Evolutionary conservation across 1,139 yeast species (phyloP).

Genomic region (Protomyces arabidopsidicola): DNA sequence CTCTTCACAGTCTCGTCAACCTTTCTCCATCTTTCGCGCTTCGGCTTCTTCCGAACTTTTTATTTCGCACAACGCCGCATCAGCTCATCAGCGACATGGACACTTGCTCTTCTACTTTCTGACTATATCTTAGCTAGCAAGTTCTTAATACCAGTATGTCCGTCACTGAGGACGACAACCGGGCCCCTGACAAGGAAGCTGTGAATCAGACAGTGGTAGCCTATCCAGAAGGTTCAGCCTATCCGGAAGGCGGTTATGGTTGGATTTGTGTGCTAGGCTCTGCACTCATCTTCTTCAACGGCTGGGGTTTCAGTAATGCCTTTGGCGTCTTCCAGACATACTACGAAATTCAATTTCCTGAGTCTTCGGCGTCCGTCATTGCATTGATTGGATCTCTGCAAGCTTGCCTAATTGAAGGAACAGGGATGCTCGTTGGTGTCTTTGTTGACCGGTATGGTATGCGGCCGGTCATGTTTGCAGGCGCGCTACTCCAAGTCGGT

Average conservation of each 20-base stretch:
- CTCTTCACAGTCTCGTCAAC: neutral
- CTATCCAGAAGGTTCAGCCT: neutral
- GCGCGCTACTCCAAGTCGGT: slow-evolving; percentile 48
- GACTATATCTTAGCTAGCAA: too few species aligned
- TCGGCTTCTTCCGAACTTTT: slow-evolving; percentile 1
- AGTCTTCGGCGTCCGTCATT: slow-evolving; percentile 46
- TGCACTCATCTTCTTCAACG: slow-evolving; percentile 23
- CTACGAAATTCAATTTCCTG: slow-evolving; percentile 48
- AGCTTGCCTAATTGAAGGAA: slow-evolving; percentile 52
- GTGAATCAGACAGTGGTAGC: too few species aligned
- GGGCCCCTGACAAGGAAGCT: too few species aligned
- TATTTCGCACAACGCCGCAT: neutral
- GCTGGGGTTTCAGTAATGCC: slow-evolving; percentile 29
- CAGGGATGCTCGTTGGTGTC: slow-evolving; percentile 58
- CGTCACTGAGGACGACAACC: too few species aligned
- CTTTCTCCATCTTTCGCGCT: neutral
- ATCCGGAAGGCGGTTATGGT: slow-evolving; percentile 24
- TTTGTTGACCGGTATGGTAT: slow-evolving; percentile 49
- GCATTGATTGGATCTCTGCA: slow-evolving; percentile 65
- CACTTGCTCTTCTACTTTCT: too few species aligned
- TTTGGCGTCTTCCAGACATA: slow-evolving; percentile 51
- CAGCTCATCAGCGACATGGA: too few species aligned
- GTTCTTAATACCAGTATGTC: too few species aligned
- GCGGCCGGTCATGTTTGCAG: slow-evolving; percentile 40
- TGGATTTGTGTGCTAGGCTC: slow-evolving; percentile 16